These are phyloP conservation scores for Barbarea vulgaris DNA, from an alignment of 345 rosid genomes.

Conservation along the genomic window DNA sequence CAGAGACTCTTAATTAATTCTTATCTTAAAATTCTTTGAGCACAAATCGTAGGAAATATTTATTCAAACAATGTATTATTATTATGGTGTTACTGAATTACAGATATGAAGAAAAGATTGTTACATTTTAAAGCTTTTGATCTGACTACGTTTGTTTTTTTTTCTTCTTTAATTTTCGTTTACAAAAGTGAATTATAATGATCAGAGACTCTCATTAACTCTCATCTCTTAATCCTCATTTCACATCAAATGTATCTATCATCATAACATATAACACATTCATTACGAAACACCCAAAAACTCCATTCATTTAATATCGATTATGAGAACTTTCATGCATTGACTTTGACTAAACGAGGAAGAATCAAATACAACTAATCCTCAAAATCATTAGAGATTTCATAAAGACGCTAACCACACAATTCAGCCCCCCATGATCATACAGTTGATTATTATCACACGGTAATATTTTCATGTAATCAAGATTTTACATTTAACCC, in stretches of 20 bases:
- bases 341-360: conserved; percentile 32
- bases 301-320: conserved; percentile 11
- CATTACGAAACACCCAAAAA: not conserved
- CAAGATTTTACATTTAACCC: conserved; percentile 17
- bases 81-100: conserved; percentile 10
- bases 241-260: conserved; percentile 19
- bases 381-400: not conserved
- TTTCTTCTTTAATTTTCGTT: not conserved
- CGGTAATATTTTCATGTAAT: not conserved
- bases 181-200: not conserved
- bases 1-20: conserved; percentile 4
- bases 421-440: conserved; percentile 42
- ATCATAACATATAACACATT: not conserved
- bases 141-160: not conserved
- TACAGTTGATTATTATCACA: conserved; percentile 15
- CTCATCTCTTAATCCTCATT: not conserved
- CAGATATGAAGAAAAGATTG: conserved; percentile 3
- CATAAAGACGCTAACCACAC: too few species aligned
- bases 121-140: not conserved
- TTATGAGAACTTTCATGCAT: conserved; percentile 29
- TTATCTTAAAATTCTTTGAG: not conserved
- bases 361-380: not conserved
- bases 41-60: not conserved
- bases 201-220: not conserved
- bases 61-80: conserved; percentile 12